Base-by-base conservation (phyloP, 2,329 filamentous ascomycete genomes). In the Penicillium aurantiogriseum region DNA sequence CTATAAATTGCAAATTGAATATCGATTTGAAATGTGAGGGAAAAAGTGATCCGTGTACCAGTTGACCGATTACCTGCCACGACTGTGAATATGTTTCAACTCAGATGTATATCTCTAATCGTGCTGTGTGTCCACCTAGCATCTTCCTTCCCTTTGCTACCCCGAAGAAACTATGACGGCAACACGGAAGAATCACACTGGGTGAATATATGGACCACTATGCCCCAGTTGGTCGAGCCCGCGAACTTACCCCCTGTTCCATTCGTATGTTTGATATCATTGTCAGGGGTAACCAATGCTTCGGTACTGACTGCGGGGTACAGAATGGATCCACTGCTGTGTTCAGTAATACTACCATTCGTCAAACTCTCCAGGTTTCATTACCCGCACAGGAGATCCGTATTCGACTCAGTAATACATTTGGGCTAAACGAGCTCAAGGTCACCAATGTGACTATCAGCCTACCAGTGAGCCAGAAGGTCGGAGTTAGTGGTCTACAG, bases 191-290 rank as follows among this genome's bases (percentile, higher is more conserved):
- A 46, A 5, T 40, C 33, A 2, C 80, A 83, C 60, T 88, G 85
- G 85, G 78, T 87, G 15, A 81, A 83, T 60, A 85, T 82, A 2
- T 89, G 86, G 86, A 82, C 83, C 0, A 78, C 84, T 2, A 88
- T 88, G 85, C 85, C 85, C 0, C 85, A 88, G 67, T 73, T 87
- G 40, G 84, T 84, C 1, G 86, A 89, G 65, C 80, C 79, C 10
- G 77, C 73, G 46, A 89, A 88, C 62, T 76, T 89, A 21, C 86
- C 86, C 10, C 81, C 82, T 0, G 69, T 79, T 3, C 83, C 85
- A 42, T 89, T 85, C 66, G 83, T 53, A 35, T 27, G 17, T 56
- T 10, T 21, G 4, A 17, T 7, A 17, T 7, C 15, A 9, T 25
- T 33, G 4, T 21, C 9, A 13, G 5, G 31, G 31, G 19, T 1